A percentile compares a stretch with the other conserved stretches of the same genome.
Conservation (phyloP, 306 rosid genomes). For the Oxytropis ochrocephala region DNA sequence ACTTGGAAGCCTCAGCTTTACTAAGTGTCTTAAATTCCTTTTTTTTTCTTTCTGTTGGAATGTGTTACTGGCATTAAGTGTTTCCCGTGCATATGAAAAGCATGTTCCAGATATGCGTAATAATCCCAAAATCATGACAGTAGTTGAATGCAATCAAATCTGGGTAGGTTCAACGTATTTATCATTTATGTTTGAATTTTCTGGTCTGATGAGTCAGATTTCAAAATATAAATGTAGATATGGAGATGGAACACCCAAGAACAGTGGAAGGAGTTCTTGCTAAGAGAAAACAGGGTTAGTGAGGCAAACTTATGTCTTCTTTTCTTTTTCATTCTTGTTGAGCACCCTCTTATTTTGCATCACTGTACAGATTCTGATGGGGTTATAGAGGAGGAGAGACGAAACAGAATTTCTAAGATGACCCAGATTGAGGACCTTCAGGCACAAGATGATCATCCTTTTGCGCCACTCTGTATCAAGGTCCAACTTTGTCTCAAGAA, state of each 20-base stretch:
- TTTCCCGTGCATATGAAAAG: not conserved
- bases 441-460: constrained; percentile 50
- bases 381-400: constrained; percentile 50
- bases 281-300: constrained; percentile 62
- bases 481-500: constrained; percentile 33
- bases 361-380: constrained; percentile 49
- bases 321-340: constrained; percentile 8
- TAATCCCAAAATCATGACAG: not conserved
- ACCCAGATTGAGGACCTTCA: constrained; percentile 86
- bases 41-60: not conserved
- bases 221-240: constrained; percentile 56
- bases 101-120: not conserved
- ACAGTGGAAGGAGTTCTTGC: constrained; percentile 68
- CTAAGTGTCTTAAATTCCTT: not conserved
- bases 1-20: not conserved
- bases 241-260: constrained; percentile 68
- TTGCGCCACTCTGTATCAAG: constrained; percentile 90
- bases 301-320: constrained; percentile 11
- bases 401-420: constrained; percentile 64
- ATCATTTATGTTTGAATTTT: not conserved
- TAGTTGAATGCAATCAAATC: not conserved
- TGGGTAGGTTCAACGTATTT: not conserved
- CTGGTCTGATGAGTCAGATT: constrained; percentile 25
- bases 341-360: constrained; percentile 18
- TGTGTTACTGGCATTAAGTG: not conserved